Base-by-base conservation (phyloP, 192 early-diverging fungal species). In the Rhizoclosmatium sp. region DNA sequence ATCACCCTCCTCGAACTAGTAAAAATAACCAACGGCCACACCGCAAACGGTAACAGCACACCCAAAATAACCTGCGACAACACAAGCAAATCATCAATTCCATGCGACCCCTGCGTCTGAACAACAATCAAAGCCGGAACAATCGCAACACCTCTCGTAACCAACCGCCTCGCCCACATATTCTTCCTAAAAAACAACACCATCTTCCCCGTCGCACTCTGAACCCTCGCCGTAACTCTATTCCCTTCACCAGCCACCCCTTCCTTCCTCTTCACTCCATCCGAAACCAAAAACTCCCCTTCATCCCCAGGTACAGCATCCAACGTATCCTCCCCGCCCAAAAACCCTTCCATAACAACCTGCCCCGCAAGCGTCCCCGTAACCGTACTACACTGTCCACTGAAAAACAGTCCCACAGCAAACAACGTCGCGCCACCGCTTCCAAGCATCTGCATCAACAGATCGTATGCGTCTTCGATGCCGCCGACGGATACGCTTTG, bases 351-450 rank as follows among this genome's bases (percentile, higher is more conserved):
- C 92, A 93, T 93, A 7, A 93, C 87, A 48, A 93, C 88, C 77
- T 93, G 92, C 39, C 91, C 91, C 2, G 92, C 92, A 71, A 93
- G 71, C 14, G 92, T 93, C 0, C 91, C 92, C 0, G 92, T 93
- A n/a, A 93, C 69, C 5, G 92, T 92, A 23, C 90, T 90, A 12
- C 87, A 89, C 75, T 93, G 92, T 44, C 92, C 92, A 23, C 91
- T 84, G 75, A 85, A 87, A 59, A 93, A 76, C 58, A 93, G 77
- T 2, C 89, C 92, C 5, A 93, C 68, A 10, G 92, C 91, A 88
- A 93, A 93, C 14, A 93, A 45, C 46, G 88, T 80, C 39, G 87
- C 91, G 4, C n/a, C 48, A 39, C 60, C 49, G 2, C 31, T 76
- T 23, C 75, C 75, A 12, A 76, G 69, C 3, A 88, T 90, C 60